A percentile compares a stretch with the other conserved stretches of the same genome.
Evolutionary conservation across 176 grass and related monocot species (phyloP).

Genomic region (Aechmea fasciata): DNA sequence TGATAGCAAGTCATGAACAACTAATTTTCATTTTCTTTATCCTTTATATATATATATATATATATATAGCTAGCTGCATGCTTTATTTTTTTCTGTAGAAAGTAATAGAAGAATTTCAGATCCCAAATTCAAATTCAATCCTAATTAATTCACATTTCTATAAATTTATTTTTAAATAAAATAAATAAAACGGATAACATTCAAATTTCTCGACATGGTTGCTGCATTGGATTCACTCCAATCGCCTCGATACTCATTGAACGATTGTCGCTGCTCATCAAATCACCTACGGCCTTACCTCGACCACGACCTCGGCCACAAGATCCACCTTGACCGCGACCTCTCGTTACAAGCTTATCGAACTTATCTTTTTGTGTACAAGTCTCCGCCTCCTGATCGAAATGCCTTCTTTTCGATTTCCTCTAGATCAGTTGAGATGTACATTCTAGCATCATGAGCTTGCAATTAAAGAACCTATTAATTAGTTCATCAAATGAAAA

Average conservation of each 20-base stretch:
- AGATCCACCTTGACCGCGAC: not conserved
- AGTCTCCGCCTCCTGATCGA: not conserved
- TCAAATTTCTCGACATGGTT: too few species aligned
- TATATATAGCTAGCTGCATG: not conserved
- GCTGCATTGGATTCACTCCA: too few species aligned
- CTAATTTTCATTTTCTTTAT: not conserved
- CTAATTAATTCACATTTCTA: too few species aligned
- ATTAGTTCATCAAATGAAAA: not conserved
- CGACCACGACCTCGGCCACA: too few species aligned
- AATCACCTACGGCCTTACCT: not conserved
- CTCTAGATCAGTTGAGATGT: not conserved
- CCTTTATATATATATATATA: too few species aligned
- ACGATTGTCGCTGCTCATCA: not conserved
- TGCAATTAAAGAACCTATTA: not conserved
- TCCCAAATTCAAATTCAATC: too few species aligned
- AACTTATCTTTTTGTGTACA: not conserved
- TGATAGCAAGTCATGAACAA: too few species aligned
- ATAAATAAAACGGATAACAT: too few species aligned
- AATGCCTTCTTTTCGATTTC: not conserved
- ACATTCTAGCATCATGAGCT: not conserved
- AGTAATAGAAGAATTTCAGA: too few species aligned
- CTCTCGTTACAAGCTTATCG: not conserved
- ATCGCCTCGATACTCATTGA: not conserved
- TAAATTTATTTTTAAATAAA: too few species aligned
- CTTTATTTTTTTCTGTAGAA: too few species aligned